These are phyloP conservation scores for Golovinomyces cichoracearum DNA, from an alignment of 2,329 filamentous ascomycete species.

Conservation along the genomic window DNA sequence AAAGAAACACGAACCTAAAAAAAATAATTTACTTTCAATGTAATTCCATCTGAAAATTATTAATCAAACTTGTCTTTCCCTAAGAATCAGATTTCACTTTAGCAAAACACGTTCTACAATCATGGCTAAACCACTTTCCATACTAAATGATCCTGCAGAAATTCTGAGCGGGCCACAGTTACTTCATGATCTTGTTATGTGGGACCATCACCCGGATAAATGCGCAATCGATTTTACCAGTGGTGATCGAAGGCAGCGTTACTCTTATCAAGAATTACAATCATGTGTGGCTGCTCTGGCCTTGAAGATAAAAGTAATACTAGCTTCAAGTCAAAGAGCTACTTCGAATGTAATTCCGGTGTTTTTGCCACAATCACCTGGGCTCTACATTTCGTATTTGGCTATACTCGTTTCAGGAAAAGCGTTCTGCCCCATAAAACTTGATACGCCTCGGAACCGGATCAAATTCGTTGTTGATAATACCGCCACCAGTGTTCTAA, in stretches of 20 bases:
- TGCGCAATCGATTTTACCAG: slow-evolving; percentile 39
- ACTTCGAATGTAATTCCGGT: slow-evolving; percentile 40
- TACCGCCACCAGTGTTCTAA: slow-evolving; percentile 39
- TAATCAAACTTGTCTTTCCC: too few species aligned
- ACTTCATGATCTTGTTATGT: slow-evolving; percentile 36
- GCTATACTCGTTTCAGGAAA: slow-evolving; percentile 58
- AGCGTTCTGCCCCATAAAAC: slow-evolving; percentile 62
- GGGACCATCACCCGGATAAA: slow-evolving; percentile 14
- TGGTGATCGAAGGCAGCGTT: slow-evolving; percentile 16
- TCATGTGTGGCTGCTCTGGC: slow-evolving; percentile 18
- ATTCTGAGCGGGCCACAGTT: slow-evolving; percentile 27
- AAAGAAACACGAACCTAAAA: too few species aligned
- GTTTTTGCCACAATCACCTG: slow-evolving; percentile 48
- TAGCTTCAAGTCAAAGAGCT: neutral
- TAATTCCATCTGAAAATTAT: too few species aligned
- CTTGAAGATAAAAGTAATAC: slow-evolving; percentile 3
- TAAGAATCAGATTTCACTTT: too few species aligned
- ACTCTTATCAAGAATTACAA: slow-evolving; percentile 15
- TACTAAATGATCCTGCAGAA: slow-evolving; percentile 29
- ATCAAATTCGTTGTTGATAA: slow-evolving; percentile 61
- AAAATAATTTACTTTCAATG: too few species aligned
- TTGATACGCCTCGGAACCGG: slow-evolving; percentile 52
- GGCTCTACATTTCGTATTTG: slow-evolving; percentile 52
- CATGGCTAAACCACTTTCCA: slow-evolving; percentile 20
- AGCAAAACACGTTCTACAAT: too few species aligned